These are phyloP conservation scores for Amborella trichopoda DNA, from an alignment of 164 flowering plant species.

Conservation along the genomic window DNA sequence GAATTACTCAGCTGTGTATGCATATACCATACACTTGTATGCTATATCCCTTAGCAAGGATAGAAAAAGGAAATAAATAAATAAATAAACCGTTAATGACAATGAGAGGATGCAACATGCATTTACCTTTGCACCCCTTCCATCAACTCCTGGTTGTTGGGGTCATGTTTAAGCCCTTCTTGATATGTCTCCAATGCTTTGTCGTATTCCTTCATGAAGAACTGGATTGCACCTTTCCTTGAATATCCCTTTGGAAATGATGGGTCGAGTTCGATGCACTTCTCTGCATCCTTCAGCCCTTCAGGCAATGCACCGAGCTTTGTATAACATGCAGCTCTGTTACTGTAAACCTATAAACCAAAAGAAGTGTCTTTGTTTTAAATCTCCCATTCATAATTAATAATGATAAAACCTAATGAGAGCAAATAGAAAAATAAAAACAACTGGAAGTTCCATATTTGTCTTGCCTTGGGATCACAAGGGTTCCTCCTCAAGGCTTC, in stretches of 20 bases:
- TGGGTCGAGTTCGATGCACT: conserved; percentile 96
- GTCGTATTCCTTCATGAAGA: conserved; percentile 95
- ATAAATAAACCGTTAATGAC: too few relatives aligned
- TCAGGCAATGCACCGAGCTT: conserved; percentile 92
- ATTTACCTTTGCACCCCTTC: conserved; percentile 73
- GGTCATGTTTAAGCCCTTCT: conserved; percentile 84
- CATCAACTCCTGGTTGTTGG: conserved; percentile 64
- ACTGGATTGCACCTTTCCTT: conserved; percentile 86
- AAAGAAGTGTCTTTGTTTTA: too few relatives aligned
- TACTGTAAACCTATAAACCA: conserved; percentile 72
- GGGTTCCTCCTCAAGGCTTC: conserved; percentile 91
- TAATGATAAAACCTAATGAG: too few relatives aligned
- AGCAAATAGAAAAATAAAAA: neutral
- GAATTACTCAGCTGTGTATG: too few relatives aligned
- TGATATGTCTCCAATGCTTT: conserved; percentile 96
- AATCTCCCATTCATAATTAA: too few relatives aligned
- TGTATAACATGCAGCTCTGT: conserved; percentile 95
- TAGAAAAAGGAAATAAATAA: too few relatives aligned
- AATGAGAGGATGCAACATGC: neutral
- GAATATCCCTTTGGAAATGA: conserved; percentile 87
- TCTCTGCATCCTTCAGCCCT: conserved; percentile 93
- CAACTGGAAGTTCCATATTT: neutral
- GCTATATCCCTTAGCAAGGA: too few relatives aligned
- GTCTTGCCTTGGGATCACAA: conserved; percentile 58
- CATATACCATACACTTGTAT: too few relatives aligned